Conservation (phyloP, 1,139 yeast species). For the Suhomyces ambrosiae region DNA sequence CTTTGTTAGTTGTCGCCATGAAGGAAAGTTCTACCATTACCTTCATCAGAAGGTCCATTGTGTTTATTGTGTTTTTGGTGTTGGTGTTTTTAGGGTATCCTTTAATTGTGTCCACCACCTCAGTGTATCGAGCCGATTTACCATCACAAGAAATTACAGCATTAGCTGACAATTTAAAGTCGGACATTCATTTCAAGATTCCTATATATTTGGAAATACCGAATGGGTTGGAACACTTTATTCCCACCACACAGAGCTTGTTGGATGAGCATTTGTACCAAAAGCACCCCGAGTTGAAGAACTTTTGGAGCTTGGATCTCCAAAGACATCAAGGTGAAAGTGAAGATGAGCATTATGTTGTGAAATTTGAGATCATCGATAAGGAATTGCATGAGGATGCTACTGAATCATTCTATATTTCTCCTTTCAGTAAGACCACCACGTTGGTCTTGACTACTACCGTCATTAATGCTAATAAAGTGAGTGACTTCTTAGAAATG, state of each 20-base stretch:
- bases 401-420: slow-evolving; percentile 28
- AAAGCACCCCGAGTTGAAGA: slow-evolving; percentile 24
- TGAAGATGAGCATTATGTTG: slow-evolving; percentile 22
- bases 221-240: slow-evolving; percentile 26
- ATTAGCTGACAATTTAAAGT: slow-evolving; percentile 36
- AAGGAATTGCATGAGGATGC: slow-evolving; percentile 16
- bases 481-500: slow-evolving; percentile 35
- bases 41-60: slow-evolving; percentile 18
- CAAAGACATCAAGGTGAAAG: slow-evolving; percentile 14
- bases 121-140: slow-evolving; percentile 72
- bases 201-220: slow-evolving; percentile 58
- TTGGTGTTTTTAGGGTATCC: slow-evolving; percentile 63
- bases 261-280: slow-evolving; percentile 28
- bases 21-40: slow-evolving; percentile 8
- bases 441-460: slow-evolving; percentile 30
- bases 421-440: slow-evolving; percentile 38
- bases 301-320: slow-evolving; percentile 35
- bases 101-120: slow-evolving; percentile 69
- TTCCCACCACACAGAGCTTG: slow-evolving; percentile 32
- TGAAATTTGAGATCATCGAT: slow-evolving; percentile 24
- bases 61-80: slow-evolving; percentile 39
- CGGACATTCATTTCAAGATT: slow-evolving; percentile 46
- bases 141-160: slow-evolving; percentile 57
- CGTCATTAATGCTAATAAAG: slow-evolving; percentile 30
- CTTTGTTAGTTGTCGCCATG: no score